Evolutionary conservation across 164 flowering plant genomes (phyloP).

Genomic region (grape (Vitis vinifera)): ASM3070453v1 NC_081823.1:25651001-25651500

Average conservation of each 20-base stretch:
- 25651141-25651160: constrained; percentile 50
- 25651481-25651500: too few species aligned
- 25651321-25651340: constrained; percentile 26
- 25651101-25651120: constrained; percentile 71
- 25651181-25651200: constrained; percentile 40
- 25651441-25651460: too few species aligned
- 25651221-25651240: constrained; percentile 62
- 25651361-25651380: too few species aligned
- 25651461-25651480: too few species aligned
- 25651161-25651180: constrained; percentile 53
- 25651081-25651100: background rate
- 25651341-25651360: too few species aligned
- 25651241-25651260: constrained; percentile 90
- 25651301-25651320: constrained; percentile 63
- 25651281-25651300: constrained; percentile 77
- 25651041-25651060: background rate
- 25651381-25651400: too few species aligned
- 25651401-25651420: too few species aligned
- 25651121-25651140: constrained; percentile 88
- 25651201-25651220: constrained; percentile 64
- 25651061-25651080: background rate
- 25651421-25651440: too few species aligned
- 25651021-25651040: background rate
- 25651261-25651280: constrained; percentile 94
- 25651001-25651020: too few species aligned